Percentiles rank a stretch among this genome's conserved stretches.
These are phyloP conservation scores for Termitomyces sp. DNA, from an alignment of 768 basidiomycete species.

Conservation along the genomic window DNA sequence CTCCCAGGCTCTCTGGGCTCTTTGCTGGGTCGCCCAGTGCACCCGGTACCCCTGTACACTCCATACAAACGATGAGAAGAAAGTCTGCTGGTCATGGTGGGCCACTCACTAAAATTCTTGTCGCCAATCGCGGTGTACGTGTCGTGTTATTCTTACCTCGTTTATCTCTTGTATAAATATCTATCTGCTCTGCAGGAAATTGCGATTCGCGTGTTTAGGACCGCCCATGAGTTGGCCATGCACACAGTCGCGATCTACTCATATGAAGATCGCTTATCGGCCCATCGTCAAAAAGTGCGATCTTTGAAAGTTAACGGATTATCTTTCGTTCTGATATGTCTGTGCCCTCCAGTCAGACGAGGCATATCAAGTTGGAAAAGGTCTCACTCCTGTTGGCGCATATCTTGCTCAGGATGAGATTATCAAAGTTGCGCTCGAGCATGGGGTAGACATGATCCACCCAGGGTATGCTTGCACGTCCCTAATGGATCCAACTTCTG, in stretches of 20 bases:
- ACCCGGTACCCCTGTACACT: slow-evolving; percentile 84
- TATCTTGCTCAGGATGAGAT: slow-evolving; percentile 98
- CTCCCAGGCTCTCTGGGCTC: slow-evolving; percentile 66
- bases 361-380: slow-evolving; percentile 96
- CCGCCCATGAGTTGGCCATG: slow-evolving; percentile 98
- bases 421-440: slow-evolving; percentile 92
- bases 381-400: slow-evolving; percentile 92
- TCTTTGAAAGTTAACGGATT: slow-evolving; percentile 6
- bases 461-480: slow-evolving; percentile 61
- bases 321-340: slow-evolving; percentile 25
- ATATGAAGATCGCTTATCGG: slow-evolving; percentile 91
- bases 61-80: slow-evolving; percentile 85
- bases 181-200: slow-evolving; percentile 71
- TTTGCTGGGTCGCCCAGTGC: slow-evolving; percentile 72
- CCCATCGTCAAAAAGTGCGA: slow-evolving; percentile 92
- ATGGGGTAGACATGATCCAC: slow-evolving; percentile 99
- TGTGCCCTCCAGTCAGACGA: slow-evolving; percentile 75
- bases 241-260: slow-evolving; percentile 99
- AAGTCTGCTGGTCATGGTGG: slow-evolving; percentile 90
- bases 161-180: slow-evolving; percentile 7
- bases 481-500: not conserved
- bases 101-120: slow-evolving; percentile 86
- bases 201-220: slow-evolving; percentile 97
- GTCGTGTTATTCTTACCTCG: slow-evolving; percentile 4
- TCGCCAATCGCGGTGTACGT: slow-evolving; percentile 87